Base-by-base conservation (phyloP, 495 filamentous ascomycete genomes). In the Xylaria longipes region DNA sequence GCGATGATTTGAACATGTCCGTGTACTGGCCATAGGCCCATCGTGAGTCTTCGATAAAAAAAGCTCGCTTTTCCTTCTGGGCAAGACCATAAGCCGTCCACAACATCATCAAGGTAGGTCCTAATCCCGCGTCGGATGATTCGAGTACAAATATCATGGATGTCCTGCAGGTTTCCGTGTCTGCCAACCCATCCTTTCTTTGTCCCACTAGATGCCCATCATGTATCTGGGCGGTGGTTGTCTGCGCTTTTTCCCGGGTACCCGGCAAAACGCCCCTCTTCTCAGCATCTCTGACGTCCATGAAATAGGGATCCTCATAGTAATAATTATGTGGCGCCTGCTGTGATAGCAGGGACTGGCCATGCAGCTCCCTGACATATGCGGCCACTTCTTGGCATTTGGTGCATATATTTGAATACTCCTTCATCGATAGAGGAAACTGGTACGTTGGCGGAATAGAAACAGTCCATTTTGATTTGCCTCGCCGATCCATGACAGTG, bases 71-170 rank as follows among this genome's bases (percentile, higher is more conserved):
- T 76, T 95, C 91, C 63, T 87, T 85, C 74, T 89, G 81, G 6
- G 92, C 92, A 45, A 94, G 80, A 14, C 91, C 92, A 72, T 93
- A 94, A 29, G 92, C 89, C 71, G 88, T 90, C 91, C 92, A 95
- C 45, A 94, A 72, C 77, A 90, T 86, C 84, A 95, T 84, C 69
- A 95, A 76, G 1, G 90, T 87, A 45, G 86, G 89, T 9, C 92
- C 92, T 5, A 95, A 78, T 15, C 91, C 92, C 4, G 89, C 90
- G 70, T 92, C 89, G 7, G 80, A 71, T 15, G 90, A 87, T 75
- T 93, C 91, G 72, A 95, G 81, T 9, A 91, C 84, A 72, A 90
- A 94, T 0, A 91, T 94, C 70, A 94, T 78, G 67, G 86, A 92
- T 66, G 80, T 87, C 65, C 89, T 83, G 77, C 92, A 94, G 9